Evolutionary conservation across 164 flowering plant genomes (phyloP), one percentile per base, ranked within the genome.

Genomic region (Magnolia kwangsiensis): DNA sequence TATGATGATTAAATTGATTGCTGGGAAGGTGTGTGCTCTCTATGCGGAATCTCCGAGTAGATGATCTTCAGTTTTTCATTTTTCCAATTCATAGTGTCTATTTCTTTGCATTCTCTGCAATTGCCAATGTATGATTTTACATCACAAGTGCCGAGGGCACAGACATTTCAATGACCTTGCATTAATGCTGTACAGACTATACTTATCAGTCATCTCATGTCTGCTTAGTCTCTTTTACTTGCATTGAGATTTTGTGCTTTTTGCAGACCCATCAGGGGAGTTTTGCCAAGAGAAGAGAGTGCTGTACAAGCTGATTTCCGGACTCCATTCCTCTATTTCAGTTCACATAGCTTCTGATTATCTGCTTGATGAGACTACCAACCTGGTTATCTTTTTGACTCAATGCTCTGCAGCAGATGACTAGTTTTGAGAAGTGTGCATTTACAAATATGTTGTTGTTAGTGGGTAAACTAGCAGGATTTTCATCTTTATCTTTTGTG

Each of bases 291-390:
- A 95, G 86, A 88, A 90, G 77, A 88, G 82, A 81, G 88, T 91
- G 31, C 78, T 95, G 71, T 95, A 90, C 87, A 95, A 95, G 76
- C 75, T 95, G 83, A 93, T 95, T 82, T 95, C 97, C 75, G 98
- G 98, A 64, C 91, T 95, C 76, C 98, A 95, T 83, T 84, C 96
- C 76, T 95, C 98, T 67, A 95, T 95, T 71, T 93, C 98, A 51
- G 81, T 89, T 72, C 98, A 95, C 79, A 91, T 95, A 72, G 98
- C 91, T 72, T 83, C 90, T 80, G 98, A 91, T 74, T 95, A 91
- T 85, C 94, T 95, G n/a, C 89, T 90, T 77, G 96, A 95, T 81
- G 97, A 95, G 84, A 73, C 86, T 59, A 83, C 76, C 29, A 88
- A 88, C 77, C 50, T 79, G 87, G 86, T 86, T 19, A 18, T 2